These are phyloP conservation scores for Escallonia rubra DNA, from an alignment of 129 eudicot genomes.

Conservation along the genomic window DNA sequence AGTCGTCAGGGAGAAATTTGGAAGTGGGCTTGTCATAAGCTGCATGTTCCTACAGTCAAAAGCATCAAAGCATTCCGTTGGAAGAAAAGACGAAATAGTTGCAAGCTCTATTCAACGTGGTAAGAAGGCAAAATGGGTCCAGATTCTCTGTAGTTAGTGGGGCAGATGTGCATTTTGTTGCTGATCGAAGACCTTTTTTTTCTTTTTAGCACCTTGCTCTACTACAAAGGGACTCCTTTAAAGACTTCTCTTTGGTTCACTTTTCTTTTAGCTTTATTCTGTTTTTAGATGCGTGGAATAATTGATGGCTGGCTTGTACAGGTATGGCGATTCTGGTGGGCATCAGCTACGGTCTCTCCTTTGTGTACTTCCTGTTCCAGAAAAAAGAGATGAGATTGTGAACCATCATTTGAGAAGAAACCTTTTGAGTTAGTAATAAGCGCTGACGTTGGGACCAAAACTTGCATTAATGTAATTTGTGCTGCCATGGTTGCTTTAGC, in stretches of 20 bases:
- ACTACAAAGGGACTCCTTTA: too few species aligned
- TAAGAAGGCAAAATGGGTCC: background rate
- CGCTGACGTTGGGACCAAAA: too few species aligned
- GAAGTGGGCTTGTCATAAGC: constrained; percentile 32
- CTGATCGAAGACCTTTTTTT: too few species aligned
- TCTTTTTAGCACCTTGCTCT: too few species aligned
- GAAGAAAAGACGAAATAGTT: background rate
- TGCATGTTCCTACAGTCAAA: constrained; percentile 24
- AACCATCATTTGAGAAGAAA: background rate
- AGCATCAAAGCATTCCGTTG: background rate
- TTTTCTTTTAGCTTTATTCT: too few species aligned
- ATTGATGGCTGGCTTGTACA: background rate
- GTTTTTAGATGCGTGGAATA: too few species aligned
- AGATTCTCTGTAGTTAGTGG: too few species aligned
- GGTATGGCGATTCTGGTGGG: constrained; percentile 30
- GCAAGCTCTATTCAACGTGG: constrained; percentile 13
- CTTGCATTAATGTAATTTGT: too few species aligned
- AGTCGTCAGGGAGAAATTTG: constrained; percentile 36
- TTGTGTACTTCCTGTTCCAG: constrained; percentile 17
- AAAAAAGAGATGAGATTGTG: constrained; percentile 27
- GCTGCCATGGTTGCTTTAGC: too few species aligned
- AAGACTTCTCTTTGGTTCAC: too few species aligned
- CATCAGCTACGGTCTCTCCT: constrained; percentile 27
- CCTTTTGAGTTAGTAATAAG: too few species aligned
- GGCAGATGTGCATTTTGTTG: too few species aligned